Evolutionary conservation across 805 yeast genomes (phyloP), one percentile per base, ranked within the genome.

Genomic region (Spathaspora hagerdaliae): DNA sequence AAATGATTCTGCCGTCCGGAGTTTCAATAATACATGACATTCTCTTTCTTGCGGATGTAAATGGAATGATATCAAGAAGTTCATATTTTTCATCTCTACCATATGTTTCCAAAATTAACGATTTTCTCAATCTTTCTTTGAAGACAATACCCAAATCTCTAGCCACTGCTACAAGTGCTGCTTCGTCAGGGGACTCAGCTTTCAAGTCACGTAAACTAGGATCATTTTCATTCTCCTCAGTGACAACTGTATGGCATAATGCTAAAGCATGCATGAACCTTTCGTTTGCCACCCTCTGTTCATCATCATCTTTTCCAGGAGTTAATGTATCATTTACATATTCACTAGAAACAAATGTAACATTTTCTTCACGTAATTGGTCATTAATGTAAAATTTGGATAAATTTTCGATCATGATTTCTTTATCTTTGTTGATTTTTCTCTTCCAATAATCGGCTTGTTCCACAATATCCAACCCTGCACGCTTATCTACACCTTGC

Each of bases 141-240:
- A 84, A 78, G 0, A 78, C 82, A 52, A 82, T 74, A 8, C 95
- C 95, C 29, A 85, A 54, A 58, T 85, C 92, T 42, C 87, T 69
- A 1, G 92, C 92, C 39, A 78, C 83, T 1, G 84, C 71, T n/a
- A 87, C 92, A 44, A 86, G 71, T 0, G 94, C 91, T 36, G 84
- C 81, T 60, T 86, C 95, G 66, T 86, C 95, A 0, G 95, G 95
- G 7, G 90, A 83, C 58, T 86, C 91, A 1, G 92, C 91, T 55
- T 85, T 83, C 65, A 79, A 83, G 27, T 73, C 72, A 36, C 81
- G 60, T 31, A 63, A 57, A 7, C 59, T 59, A 0, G 68, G 69
- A 14, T 75, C 78, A 7, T 65, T 63, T 2, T 58, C 59, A 39
- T 67, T 69, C 7, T 48, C 57, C 50, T 83, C 89, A 10, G 89